These are phyloP conservation scores for Aspergillus quadricinctus DNA, from an alignment of 2,329 filamentous ascomycete species.

Conservation along the genomic window DNA sequence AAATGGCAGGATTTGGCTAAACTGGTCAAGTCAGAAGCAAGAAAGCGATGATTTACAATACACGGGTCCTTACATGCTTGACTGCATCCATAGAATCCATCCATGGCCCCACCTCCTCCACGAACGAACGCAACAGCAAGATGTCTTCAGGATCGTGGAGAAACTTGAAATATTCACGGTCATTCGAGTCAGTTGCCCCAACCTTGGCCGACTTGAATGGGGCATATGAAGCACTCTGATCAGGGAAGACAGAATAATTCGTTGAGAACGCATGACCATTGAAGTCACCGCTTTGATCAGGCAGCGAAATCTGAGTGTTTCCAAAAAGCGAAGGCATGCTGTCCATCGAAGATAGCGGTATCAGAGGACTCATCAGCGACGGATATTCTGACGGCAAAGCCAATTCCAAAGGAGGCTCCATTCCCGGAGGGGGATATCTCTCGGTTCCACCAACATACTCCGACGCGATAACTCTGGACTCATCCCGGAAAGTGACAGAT, in stretches of 20 bases:
- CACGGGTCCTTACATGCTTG: conserved; percentile 58
- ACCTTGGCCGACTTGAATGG: conserved; percentile 35
- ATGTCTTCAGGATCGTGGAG: conserved; percentile 65
- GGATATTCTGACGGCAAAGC: neutral
- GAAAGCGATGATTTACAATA: neutral
- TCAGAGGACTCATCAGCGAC: conserved; percentile 16
- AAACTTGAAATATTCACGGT: conserved; percentile 59
- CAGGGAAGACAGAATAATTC: conserved; percentile 24
- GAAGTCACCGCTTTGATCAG: conserved; percentile 21
- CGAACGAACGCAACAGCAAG: conserved; percentile 86
- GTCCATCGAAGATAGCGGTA: conserved; percentile 44
- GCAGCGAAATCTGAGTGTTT: conserved; percentile 32
- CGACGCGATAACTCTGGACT: conserved; percentile 83
- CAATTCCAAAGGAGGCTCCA: conserved; percentile 27
- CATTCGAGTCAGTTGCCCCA: conserved; percentile 39
- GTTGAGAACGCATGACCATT: conserved; percentile 21
- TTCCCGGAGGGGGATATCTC: conserved; percentile 61
- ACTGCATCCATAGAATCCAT: conserved; percentile 87
- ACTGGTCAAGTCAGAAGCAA: conserved; percentile 42
- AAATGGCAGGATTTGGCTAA: conserved; percentile 78
- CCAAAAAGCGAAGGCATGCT: conserved; percentile 50
- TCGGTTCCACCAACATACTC: conserved; percentile 78
- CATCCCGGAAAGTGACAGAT: conserved; percentile 76
- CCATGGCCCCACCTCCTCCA: conserved; percentile 85
- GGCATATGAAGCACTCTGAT: conserved; percentile 31